These are phyloP conservation scores for Baeospora myosura DNA, from an alignment of 1,284 basidiomycete genomes.

Conservation along the genomic window DNA sequence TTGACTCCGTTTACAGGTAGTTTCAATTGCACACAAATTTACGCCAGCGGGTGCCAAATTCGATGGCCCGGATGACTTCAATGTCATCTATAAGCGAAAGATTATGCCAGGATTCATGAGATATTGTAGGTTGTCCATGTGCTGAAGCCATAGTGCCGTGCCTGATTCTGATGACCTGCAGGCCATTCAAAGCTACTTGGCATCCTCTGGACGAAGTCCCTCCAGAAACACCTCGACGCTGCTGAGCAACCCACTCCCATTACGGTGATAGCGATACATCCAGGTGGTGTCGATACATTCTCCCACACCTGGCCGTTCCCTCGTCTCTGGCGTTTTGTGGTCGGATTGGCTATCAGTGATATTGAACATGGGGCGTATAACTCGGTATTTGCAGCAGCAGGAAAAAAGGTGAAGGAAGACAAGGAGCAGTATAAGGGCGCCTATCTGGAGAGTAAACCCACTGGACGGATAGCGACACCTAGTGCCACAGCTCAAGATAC, in stretches of 20 bases:
- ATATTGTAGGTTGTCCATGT: slow-evolving; percentile 12
- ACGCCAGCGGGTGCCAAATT: slow-evolving; percentile 9
- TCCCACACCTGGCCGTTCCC: slow-evolving; percentile 16
- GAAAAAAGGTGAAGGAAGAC: slow-evolving; percentile 19
- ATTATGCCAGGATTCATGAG: slow-evolving; percentile 8
- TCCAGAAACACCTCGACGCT: slow-evolving; percentile 20
- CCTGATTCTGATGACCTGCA: slow-evolving; percentile 2
- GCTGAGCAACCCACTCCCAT: slow-evolving; percentile 17
- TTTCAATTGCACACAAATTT: slow-evolving; percentile 12
- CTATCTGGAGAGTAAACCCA: slow-evolving; percentile 19
- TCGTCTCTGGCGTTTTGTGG: slow-evolving; percentile 13
- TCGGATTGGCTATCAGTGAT: slow-evolving; percentile 19
- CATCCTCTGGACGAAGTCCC: slow-evolving; percentile 19
- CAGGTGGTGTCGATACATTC: slow-evolving; percentile 24
- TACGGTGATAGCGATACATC: slow-evolving; percentile 23
- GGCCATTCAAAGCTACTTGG: slow-evolving; percentile 20
- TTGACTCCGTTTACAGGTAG: slow-evolving; percentile 6
- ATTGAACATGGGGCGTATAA: slow-evolving; percentile 26
- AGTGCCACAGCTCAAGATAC: slow-evolving; percentile 12
- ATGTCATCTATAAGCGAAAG: slow-evolving; percentile 9
- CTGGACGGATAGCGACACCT: slow-evolving; percentile 18
- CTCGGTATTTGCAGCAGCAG: slow-evolving; percentile 30
- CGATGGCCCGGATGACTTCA: slow-evolving; percentile 14
- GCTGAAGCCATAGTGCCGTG: background rate
- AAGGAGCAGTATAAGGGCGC: slow-evolving; percentile 22